A percentile compares a stretch with the other conserved stretches of the same genome.
These are phyloP conservation scores for Plasmodium yoelii DNA, from an alignment of 169 alveolate species.

Conservation along the genomic window DNA sequence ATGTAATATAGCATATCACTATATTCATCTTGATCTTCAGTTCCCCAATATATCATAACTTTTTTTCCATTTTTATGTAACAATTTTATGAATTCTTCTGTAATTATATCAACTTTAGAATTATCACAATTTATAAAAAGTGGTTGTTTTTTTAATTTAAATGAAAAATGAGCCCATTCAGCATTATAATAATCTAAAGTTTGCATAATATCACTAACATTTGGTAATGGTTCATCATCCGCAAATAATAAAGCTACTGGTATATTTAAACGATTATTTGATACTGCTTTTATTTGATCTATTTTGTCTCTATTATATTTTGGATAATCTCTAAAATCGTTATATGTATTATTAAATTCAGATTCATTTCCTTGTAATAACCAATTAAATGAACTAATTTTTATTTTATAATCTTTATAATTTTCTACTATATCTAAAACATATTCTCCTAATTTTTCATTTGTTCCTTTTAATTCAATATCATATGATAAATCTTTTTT, in stretches of 20 bases:
- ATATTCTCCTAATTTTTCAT: conserved; percentile 44
- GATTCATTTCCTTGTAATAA: conserved; percentile 20
- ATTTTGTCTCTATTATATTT: background rate
- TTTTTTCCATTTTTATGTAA: conserved; percentile 54
- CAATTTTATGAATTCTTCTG: conserved; percentile 13
- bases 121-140: conserved; percentile 20
- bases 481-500: conserved; percentile 50
- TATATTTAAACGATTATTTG: conserved; percentile 54
- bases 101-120: conserved; percentile 2
- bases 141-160: conserved; percentile 10
- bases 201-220: conserved; percentile 12
- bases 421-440: conserved; percentile 40
- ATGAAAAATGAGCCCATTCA: conserved; percentile 73
- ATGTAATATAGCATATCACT: conserved; percentile 37
- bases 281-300: conserved; percentile 25
- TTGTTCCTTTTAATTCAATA: conserved; percentile 69
- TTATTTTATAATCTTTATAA: conserved; percentile 42
- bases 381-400: conserved; percentile 70
- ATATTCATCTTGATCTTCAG: conserved; percentile 56
- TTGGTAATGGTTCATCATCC: conserved; percentile 53
- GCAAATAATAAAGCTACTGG: conserved; percentile 69
- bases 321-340: conserved; percentile 12
- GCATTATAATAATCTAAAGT: conserved; percentile 64
- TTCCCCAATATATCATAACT: conserved; percentile 75
- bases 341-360: background rate